A percentile compares a stretch with the other conserved stretches of the same genome.
Evolutionary conservation across 306 rosid species (phyloP).

Genomic region (Sicyos baderoa): DNA sequence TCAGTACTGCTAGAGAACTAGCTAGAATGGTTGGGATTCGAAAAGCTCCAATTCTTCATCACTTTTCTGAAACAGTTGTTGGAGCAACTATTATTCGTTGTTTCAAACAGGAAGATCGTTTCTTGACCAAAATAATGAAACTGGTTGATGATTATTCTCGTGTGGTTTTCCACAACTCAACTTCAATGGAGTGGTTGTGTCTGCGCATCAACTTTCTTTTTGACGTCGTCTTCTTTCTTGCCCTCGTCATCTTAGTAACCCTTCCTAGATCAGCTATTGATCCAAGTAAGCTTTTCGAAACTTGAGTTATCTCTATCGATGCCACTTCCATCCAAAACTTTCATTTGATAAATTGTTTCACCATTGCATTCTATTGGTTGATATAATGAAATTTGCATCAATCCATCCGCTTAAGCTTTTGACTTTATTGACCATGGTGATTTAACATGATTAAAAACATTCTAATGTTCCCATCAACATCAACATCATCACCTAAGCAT

Average conservation of each 20-base stretch:
- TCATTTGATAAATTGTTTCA: background rate
- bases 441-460: too few relatives aligned
- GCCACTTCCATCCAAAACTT: background rate
- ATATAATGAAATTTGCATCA: too few relatives aligned
- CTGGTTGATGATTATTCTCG: constrained; percentile 61
- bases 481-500: background rate
- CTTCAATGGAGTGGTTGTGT: constrained; percentile 82
- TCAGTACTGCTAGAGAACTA: constrained; percentile 68
- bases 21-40: constrained; percentile 78
- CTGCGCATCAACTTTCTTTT: constrained; percentile 69
- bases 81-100: constrained; percentile 66
- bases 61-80: constrained; percentile 62
- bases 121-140: constrained; percentile 33
- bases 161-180: constrained; percentile 63
- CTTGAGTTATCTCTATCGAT: background rate
- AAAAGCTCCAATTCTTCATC: constrained; percentile 75
- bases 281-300: constrained; percentile 48
- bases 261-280: constrained; percentile 61
- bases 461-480: too few relatives aligned
- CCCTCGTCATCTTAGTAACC: constrained; percentile 54
- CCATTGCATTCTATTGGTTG: background rate
- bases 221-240: constrained; percentile 53
- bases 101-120: constrained; percentile 55
- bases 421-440: too few relatives aligned
- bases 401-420: too few relatives aligned